Base-by-base conservation (phyloP, 73 alveolate species). In the Paramecium caudatum region DNA sequence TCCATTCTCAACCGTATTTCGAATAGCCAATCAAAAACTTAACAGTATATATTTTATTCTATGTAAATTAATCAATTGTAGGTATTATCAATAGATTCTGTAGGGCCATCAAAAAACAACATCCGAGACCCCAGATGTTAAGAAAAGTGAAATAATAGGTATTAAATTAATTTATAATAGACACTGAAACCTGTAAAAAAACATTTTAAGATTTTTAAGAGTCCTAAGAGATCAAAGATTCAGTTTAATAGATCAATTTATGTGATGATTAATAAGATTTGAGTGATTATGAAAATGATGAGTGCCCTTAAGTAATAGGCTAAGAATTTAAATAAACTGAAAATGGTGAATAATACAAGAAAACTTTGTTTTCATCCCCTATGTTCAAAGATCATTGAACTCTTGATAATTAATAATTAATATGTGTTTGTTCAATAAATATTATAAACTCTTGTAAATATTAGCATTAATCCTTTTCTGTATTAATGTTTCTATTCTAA, bases 221-320 rank as follows among this genome's bases (percentile, higher is more conserved):
- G 23, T 10, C 50, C 12, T 65, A 65, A 43, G 84, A 68, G 10
- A 34, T 68, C 32, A 68, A 68, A 37, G 84, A 68, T 37, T 68
- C 84, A 30, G 84, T 68, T 8, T 43, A 68, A 25, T 43, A 68
- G 37, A 68, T 68, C 8, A 68, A 68, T 37, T 32, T 68, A 49
- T 74, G 62, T 74, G 88, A 74, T 41, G 65, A 74, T 74, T 21
- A 41, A n/a, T 15, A 74, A 21, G 68, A 74, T 74, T 68, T 43
- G 7, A 74, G 88, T 39, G 88, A 74, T 21, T 74, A 74, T 74
- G 88, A 74, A 36, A 47, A 74, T 1, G 88, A 74, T 21, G 55
- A 74, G 16, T 63, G 43, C 9, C 23, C 30, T 39, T 16, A 74
- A 21, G 88, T 41, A 74, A 16, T 74, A 37, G 10, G 47, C 36